phyloP scores from a whole-genome alignment of 371 early-diverging fungal species.

The Sporodiniella umbellata region DNA sequence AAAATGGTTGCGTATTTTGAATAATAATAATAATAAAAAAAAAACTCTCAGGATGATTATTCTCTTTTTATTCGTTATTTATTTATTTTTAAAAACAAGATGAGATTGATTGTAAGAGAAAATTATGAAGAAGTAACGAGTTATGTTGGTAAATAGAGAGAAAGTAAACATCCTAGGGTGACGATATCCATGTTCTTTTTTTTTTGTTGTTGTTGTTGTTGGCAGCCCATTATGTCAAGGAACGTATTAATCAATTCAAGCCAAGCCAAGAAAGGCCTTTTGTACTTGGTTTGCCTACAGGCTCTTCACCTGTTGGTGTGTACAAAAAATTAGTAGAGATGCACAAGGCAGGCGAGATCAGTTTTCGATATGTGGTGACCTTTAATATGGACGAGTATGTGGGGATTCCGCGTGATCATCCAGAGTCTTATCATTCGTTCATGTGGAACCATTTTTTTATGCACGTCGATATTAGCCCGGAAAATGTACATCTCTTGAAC shows the following conservation, averaged over 20 bases:
- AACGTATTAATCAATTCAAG: slow-evolving; percentile 70
- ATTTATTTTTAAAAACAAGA: slow-evolving; percentile 15
- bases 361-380: slow-evolving; percentile 60
- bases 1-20: neutral
- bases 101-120: slow-evolving; percentile 74
- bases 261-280: slow-evolving; percentile 76
- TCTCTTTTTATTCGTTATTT: neutral
- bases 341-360: slow-evolving; percentile 51
- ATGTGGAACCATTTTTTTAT: slow-evolving; percentile 86
- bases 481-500: slow-evolving; percentile 79
- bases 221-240: slow-evolving; percentile 22
- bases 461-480: slow-evolving; percentile 75
- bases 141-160: slow-evolving; percentile 64
- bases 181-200: neutral
- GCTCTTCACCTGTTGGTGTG: slow-evolving; percentile 72
- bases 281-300: slow-evolving; percentile 83
- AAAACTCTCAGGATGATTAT: too few relatives aligned
- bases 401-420: slow-evolving; percentile 66
- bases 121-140: slow-evolving; percentile 60
- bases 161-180: too few relatives aligned
- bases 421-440: slow-evolving; percentile 83
- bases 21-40: too few relatives aligned
- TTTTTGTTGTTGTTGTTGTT: neutral
- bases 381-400: slow-evolving; percentile 67
- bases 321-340: slow-evolving; percentile 58